Base-by-base conservation (phyloP, 371 early-diverging fungal genomes). In the Circinella minor region DNA sequence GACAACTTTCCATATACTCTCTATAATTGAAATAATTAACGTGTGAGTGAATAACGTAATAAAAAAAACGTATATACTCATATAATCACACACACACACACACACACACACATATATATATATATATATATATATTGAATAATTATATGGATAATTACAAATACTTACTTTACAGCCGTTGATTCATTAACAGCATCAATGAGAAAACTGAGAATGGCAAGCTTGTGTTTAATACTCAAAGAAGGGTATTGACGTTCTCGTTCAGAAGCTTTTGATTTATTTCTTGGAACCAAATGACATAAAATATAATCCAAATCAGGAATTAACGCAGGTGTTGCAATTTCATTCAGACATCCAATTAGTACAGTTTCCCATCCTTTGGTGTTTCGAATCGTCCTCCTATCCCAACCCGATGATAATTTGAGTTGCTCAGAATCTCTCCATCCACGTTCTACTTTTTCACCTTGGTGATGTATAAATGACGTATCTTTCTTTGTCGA, bases 1-100 rank as follows among this genome's bases (percentile, higher is more conserved):
- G 85, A 61, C 92, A 91, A 65, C 88, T 74, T 84, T 90, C 93
- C 81, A 93, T 88, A 67, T 89, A 91, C 15, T 84, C 73, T 65
- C 91, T 81, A 51, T 51, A 51, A 14, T 13, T 43, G 11, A 11
- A 43, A 43, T 43, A 3, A 43, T 37, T 27, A 2, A 57, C 43
- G 43, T 6, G 43, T 43, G 43, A 9, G 43, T 9, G 43, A 43
- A 43, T 9, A 43, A 43, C 3, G 6, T 55, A 11, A 55, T 55
- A 2, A 55, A 55, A 4, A 55, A 18, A 55, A 55, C 1, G 27
- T 27, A 27, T 27, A 27, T 27, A 27, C 2, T 27, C 15, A 55
- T 55, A 8, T 4, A 38, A 37, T 39, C 43, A 9, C 6, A 6
- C 43, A 9, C 43, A 6, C 43, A 43, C 6, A 11, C 3, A 11